phyloP scores from a whole-genome alignment of 2,329 filamentous ascomycete species.

The Neonectria faginata region DNA sequence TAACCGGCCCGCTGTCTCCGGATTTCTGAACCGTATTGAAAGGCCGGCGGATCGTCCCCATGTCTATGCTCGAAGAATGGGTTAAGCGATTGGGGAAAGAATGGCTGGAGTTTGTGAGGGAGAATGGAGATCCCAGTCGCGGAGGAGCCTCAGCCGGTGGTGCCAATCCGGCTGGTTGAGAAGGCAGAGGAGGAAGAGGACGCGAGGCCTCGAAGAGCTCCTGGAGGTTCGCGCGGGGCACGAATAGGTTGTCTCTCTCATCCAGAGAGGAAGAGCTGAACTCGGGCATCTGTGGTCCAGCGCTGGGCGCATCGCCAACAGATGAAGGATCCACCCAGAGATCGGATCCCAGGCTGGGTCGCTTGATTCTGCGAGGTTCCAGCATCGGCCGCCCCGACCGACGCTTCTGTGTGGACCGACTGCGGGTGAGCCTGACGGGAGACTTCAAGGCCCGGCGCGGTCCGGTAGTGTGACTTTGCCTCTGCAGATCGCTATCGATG shows the following conservation, averaged over 20 bases:
- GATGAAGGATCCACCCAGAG: constrained; percentile 62
- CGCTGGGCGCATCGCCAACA: constrained; percentile 38
- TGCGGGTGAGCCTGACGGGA: constrained; percentile 63
- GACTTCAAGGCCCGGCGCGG: constrained; percentile 64
- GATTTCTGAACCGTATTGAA: constrained; percentile 69
- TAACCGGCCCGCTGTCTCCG: constrained; percentile 50
- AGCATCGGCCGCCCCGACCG: constrained; percentile 60
- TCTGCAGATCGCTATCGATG: constrained; percentile 48
- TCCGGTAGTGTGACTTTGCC: constrained; percentile 63
- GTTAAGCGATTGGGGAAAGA: constrained; percentile 71
- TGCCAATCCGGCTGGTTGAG: constrained; percentile 35
- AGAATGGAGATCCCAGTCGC: constrained; percentile 71
- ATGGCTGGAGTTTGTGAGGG: constrained; percentile 62
- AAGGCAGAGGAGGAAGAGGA: constrained; percentile 25
- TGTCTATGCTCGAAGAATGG: constrained; percentile 59
- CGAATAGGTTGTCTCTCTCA: constrained; percentile 53
- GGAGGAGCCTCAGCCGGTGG: constrained; percentile 55
- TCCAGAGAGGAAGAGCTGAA: constrained; percentile 52
- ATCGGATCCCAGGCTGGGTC: constrained; percentile 66
- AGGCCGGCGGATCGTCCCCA: constrained; percentile 60
- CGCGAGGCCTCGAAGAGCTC: constrained; percentile 53
- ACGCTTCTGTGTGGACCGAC: constrained; percentile 67
- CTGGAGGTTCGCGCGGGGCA: constrained; percentile 57
- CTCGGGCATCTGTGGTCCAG: constrained; percentile 41
- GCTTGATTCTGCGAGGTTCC: constrained; percentile 62